Evolutionary conservation across 768 basidiomycete species (phyloP).

Genomic region (Hysterangium stoloniferum): DNA sequence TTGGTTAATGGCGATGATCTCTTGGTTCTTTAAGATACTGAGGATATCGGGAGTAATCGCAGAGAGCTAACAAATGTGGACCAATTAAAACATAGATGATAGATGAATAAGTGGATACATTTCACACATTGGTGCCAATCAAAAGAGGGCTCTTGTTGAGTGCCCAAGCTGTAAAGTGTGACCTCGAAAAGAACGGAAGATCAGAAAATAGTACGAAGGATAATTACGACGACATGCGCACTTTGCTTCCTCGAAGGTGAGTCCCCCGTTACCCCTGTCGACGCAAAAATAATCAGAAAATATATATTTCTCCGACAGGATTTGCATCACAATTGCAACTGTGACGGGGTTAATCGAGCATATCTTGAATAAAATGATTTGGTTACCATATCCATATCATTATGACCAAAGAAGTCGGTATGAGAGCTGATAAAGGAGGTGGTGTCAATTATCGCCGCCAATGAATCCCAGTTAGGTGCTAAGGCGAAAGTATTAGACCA

Average conservation of each 20-base stretch:
- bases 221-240: not conserved
- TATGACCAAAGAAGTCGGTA: conserved; percentile 59
- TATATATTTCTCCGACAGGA: not conserved
- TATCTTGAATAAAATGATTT: not conserved
- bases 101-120: not conserved
- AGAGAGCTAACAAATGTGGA: not conserved
- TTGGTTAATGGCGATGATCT: not conserved
- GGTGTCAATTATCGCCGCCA: conserved; percentile 45
- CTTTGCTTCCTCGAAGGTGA: conserved; percentile 57
- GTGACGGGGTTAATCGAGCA: not conserved
- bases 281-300: conserved; percentile 2
- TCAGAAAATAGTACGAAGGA: not conserved
- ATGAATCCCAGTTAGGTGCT: conserved; percentile 43
- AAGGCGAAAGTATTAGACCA: conserved; percentile 12
- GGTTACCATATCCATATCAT: conserved; percentile 36
- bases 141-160: not conserved
- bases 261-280: conserved; percentile 51
- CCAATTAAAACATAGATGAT: not conserved
- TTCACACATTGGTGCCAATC: not conserved
- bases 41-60: not conserved
- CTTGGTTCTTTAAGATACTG: not conserved
- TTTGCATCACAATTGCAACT: conserved; percentile 47
- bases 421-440: conserved; percentile 59
- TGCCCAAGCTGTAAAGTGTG: not conserved
- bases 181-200: not conserved